Base-by-base conservation (phyloP, 2,329 filamentous ascomycete species). In the Ascocoryne sarcoides region DNA sequence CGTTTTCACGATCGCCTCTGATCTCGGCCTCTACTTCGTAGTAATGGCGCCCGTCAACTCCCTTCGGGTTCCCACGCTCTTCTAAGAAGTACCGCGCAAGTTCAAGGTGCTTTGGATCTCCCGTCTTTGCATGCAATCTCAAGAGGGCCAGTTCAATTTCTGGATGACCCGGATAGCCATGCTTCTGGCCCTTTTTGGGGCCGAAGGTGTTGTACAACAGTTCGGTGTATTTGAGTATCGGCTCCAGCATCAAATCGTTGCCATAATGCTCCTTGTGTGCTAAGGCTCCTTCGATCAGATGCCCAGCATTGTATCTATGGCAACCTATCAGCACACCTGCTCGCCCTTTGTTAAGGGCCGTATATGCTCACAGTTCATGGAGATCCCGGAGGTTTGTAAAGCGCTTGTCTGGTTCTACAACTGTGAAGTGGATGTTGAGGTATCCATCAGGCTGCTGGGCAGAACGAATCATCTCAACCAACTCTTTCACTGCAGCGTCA, bases 391-490 rank as follows among this genome's bases (percentile, higher is more conserved):
- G 46, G 48, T 80, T 79, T 0, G 70, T 67, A 62, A 73, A 80
- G 7, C 75, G 56, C 37, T 70, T 69, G 0, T 60, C 65, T 0
- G 72, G 73, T 32, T 73, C 71, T 1, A 77, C 70, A 0, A 80
- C 70, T 0, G 72, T 76, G 46, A 72, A 80, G 51, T 80, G 75
- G 5, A 78, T 69, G 50, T 80, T 80, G 16, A 82, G 53, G 51
- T 81, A 82, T 1, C 76, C 76, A 51, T 81, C 76, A 1, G 62
- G 56, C 39, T 73, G 68, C 58, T 80, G 76, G 0, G 76, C 76
- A 2, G 51, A 57, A 5, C 66, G 53, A 9, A 80, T 76, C 68
- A 75, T 78, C 0, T 65, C 61, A 0, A 76, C 73, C n/a, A 79
- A 55, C 40, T 79, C 71, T 20, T 67, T 56, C 0, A 79, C 63